Base-by-base conservation (phyloP, 2,329 filamentous ascomycete species). In the Madurella fahalii region DNA sequence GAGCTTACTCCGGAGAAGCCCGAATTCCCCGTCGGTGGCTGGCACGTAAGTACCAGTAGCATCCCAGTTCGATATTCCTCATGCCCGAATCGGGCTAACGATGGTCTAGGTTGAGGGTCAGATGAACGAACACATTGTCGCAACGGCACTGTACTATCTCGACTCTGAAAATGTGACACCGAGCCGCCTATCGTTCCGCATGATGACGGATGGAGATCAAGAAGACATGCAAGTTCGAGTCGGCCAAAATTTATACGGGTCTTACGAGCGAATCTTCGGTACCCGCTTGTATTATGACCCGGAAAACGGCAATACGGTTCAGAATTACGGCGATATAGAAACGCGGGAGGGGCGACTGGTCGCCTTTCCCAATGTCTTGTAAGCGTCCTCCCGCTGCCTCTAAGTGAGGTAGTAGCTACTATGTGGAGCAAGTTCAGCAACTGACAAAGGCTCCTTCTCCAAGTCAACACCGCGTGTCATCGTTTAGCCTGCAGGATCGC, bases 1-100 rank as follows among this genome's bases (percentile, higher is more conserved):
- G 73, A 84, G 41, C 71, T 86, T 2, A 81, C 76, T 0, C 81
- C 82, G 0, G 77, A 80, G 9, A 77, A 80, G 32, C 78, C 80
- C 0, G 64, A 63, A 0, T 84, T 79, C 58, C 62, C 69, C 0
- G 72, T 69, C 3, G 76, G 76, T 1, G 64, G 64, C 2, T 82
- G 77, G 77, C 78, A 80, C 56, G 69, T 77, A 43, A 57, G 64
- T 58, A 13, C 32, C 39, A 15, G 9, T 9, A 40, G 4, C 7
- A 2, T 49, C 18, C 20, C 20, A 12, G 11, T 5, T n/a, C 3
- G 9, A 8, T 18, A 16, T 7, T 31, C 34, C 18, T 42, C 20
- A 40, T 30, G 9, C 16, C 32, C 17, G 2, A 9, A 15, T 1
- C 20, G 39, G 5, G 37, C 41, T 4, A 16, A 15, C n/a, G 7